phyloP scores from a whole-genome alignment of 371 early-diverging fungal genomes.

The Mucor saturninus region DNA sequence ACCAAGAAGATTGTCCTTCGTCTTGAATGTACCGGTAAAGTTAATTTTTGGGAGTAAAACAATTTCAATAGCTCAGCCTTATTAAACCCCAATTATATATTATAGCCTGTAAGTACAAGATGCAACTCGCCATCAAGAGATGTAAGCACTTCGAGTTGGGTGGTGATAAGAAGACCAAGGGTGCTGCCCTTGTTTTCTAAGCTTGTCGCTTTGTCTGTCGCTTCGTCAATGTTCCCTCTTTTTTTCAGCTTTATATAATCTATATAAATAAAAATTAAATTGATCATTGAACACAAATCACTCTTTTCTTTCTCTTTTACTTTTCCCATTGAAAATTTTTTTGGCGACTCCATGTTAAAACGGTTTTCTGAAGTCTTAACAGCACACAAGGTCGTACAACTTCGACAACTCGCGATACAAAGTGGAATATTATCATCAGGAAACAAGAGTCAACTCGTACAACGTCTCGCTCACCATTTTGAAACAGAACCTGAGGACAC shows the following conservation, averaged over 20 bases:
- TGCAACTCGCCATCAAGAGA: constrained; percentile 95
- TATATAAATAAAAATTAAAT: not conserved
- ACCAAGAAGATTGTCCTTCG: constrained; percentile 99
- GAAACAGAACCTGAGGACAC: not conserved
- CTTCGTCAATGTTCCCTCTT: not conserved
- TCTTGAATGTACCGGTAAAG: constrained; percentile 89
- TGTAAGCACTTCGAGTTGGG: constrained; percentile 99
- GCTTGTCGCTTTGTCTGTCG: not conserved
- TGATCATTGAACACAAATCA: not conserved
- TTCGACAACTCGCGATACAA: constrained; percentile 21
- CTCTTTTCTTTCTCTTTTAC: not conserved
- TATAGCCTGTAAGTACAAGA: constrained; percentile 95
- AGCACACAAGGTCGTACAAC: constrained; percentile 18
- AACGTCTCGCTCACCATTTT: constrained; percentile 23
- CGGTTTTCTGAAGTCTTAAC: not conserved
- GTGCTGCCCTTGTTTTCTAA: constrained; percentile 83
- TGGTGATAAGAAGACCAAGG: constrained; percentile 95
- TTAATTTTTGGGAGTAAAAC: too few species aligned
- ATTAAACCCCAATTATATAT: constrained; percentile 37
- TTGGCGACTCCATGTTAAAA: not conserved
- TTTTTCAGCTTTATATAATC: not conserved
- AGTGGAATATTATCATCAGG: constrained; percentile 27
- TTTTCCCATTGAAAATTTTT: not conserved
- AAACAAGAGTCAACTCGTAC: constrained; percentile 24
- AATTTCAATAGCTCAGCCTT: constrained; percentile 39